Conservation (phyloP, 352 stramenopile genomes). For the Phytophthora quininea region DNA sequence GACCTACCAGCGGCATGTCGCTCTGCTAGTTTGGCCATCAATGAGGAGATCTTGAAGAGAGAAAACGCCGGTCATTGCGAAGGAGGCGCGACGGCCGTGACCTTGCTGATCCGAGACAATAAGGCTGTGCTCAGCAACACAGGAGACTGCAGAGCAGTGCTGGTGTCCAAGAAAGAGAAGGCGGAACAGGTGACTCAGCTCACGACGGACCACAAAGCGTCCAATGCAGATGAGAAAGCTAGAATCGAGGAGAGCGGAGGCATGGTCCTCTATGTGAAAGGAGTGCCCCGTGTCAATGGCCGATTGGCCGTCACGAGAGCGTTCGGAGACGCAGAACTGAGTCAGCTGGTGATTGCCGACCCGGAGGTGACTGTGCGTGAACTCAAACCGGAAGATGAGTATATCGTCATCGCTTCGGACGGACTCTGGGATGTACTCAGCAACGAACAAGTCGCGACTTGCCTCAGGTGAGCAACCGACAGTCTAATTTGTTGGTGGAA, state of each 20-base stretch:
- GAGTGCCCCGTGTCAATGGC: conserved; percentile 75
- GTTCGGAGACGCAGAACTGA: conserved; percentile 73
- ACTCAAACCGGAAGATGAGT: conserved; percentile 65
- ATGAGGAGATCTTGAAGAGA: conserved; percentile 70
- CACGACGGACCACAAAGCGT: conserved; percentile 81
- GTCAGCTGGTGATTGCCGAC: conserved; percentile 63
- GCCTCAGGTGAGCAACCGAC: conserved; percentile 50
- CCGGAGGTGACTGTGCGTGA: conserved; percentile 64
- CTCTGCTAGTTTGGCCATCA: conserved; percentile 60
- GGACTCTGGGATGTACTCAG: conserved; percentile 77
- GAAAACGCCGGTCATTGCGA: conserved; percentile 52
- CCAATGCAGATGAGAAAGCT: conserved; percentile 65
- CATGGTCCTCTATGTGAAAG: conserved; percentile 78
- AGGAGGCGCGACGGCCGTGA: conserved; percentile 69
- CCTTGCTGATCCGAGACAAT: conserved; percentile 57
- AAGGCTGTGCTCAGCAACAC: conserved; percentile 73
- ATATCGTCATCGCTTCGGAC: conserved; percentile 78
- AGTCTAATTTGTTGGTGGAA: conserved; percentile 7
- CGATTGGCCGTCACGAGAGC: conserved; percentile 67
- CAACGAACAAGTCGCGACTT: conserved; percentile 69
- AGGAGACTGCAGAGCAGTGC: conserved; percentile 75
- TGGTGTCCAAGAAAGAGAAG: conserved; percentile 48
- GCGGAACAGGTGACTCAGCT: conserved; percentile 43
- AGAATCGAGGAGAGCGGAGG: conserved; percentile 73
- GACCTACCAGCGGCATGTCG: conserved; percentile 49